These are phyloP conservation scores for Nyctanthes arbortristis DNA, from an alignment of 257 asterid genomes.

Conservation along the genomic window DNA sequence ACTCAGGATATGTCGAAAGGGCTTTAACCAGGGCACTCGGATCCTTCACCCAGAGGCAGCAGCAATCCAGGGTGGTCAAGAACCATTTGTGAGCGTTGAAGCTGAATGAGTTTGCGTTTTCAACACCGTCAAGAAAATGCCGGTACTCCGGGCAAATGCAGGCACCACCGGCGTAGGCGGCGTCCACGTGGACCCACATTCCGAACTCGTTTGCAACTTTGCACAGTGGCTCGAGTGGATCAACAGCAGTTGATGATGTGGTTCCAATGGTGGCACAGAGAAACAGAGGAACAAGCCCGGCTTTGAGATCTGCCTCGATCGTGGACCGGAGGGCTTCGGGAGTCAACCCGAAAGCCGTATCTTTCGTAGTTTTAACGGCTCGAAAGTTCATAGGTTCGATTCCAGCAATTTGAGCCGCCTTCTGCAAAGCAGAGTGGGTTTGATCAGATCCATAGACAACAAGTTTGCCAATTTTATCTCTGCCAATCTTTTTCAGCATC, in stretches of 20 bases:
- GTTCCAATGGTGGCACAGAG: constrained; percentile 73
- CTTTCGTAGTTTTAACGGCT: constrained; percentile 45
- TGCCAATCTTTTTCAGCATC: constrained; percentile 43
- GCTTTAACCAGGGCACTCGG: constrained; percentile 58
- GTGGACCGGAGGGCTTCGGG: constrained; percentile 42
- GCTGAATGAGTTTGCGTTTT: constrained; percentile 63
- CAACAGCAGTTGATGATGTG: constrained; percentile 71
- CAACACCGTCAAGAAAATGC: constrained; percentile 65
- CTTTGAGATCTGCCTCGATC: constrained; percentile 38
- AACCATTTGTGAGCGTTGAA: constrained; percentile 87
- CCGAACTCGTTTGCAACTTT: constrained; percentile 49
- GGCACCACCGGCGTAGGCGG: constrained; percentile 78
- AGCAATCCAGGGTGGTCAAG: constrained; percentile 65
- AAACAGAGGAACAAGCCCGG: constrained; percentile 58
- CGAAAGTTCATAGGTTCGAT: constrained; percentile 55
- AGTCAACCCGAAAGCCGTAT: constrained; percentile 35
- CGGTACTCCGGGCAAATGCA: constrained; percentile 74
- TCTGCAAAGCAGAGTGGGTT: constrained; percentile 65
- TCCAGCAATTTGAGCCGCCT: constrained; percentile 73
- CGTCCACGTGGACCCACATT: constrained; percentile 78
- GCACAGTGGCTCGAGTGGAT: constrained; percentile 49
- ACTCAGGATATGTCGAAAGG: constrained; percentile 63
- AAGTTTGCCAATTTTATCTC: constrained; percentile 43
- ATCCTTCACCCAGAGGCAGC: constrained; percentile 83
- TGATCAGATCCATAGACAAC: constrained; percentile 80